Evolutionary conservation across 2,329 filamentous ascomycete species (phyloP), one percentile per base, ranked within the genome.

Genomic region (Aspergillus sp.): DNA sequence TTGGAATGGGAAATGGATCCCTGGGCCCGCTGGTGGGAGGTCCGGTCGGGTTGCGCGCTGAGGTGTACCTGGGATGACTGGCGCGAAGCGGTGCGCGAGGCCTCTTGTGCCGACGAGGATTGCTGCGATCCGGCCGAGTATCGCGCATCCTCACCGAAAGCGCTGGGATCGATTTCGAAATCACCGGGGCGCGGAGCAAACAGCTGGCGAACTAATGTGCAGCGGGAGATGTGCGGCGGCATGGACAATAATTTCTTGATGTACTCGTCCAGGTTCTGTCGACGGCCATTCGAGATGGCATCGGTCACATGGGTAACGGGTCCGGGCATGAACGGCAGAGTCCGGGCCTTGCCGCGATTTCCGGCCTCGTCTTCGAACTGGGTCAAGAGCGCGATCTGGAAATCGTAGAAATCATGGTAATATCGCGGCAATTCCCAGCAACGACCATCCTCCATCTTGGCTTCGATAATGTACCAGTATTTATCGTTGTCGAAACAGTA

Each of bases 321-420:
- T 5, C 93, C 93, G 7, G 93, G 93, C 93, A 98, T 98, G 67
- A 95, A 97, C 2, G 93, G 93, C 10, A 98, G 72, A 7, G 86
- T 89, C 48, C 93, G 85, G 63, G 86, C 84, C 62, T 90, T 74
- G 41, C 85, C 85, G 15, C 84, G 86, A 62, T 94, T 93, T 46
- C 93, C 93, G 33, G 93, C 91, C 69, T 97, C 93, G 32, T 87
- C 83, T 19, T 93, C 91, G 62, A 96, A 97, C 41, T 81, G 88
- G 41, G 90, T 91, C 43, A 98, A 81, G 7, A 98, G 82, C 27
- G 90, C 88, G 63, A 97, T 97, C 67, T 98, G 93, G 67, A 97
- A 91, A 68, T 97, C 93, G 71, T 97, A 98, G 65, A 98, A 98
- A 72, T 97, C 93, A 67, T 97, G 90, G 63, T 98, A 98, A 63